These are phyloP conservation scores for Malassezia pachydermatis DNA, from an alignment of 1,284 basidiomycete genomes.

Conservation along the genomic window DNA sequence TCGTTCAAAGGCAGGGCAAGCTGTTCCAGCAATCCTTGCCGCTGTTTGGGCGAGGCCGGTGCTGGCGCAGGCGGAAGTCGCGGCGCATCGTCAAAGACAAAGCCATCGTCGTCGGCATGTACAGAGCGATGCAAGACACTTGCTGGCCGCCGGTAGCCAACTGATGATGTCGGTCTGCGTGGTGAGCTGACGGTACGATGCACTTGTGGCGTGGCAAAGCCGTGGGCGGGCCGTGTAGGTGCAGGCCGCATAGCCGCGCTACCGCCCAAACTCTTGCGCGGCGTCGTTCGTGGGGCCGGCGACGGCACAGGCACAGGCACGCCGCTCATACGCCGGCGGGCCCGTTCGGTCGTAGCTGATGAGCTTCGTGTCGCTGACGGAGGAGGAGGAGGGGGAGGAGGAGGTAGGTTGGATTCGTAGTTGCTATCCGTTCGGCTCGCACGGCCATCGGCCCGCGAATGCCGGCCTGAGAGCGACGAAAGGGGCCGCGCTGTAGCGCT, in stretches of 20 bases:
- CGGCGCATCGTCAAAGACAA: constrained; percentile 2
- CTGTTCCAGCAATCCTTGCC: constrained; percentile 21
- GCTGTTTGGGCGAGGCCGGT: neutral
- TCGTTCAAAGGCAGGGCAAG: constrained; percentile 28
- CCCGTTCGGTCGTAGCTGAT: neutral
- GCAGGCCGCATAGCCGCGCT: neutral
- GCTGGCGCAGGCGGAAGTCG: neutral
- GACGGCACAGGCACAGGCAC: constrained; percentile 3
- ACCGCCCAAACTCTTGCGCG: neutral
- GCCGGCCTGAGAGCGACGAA: constrained; percentile 35
- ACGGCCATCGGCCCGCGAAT: constrained; percentile 23
- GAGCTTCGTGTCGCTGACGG: neutral
- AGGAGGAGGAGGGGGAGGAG: neutral
- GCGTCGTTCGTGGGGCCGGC: constrained; percentile 3
- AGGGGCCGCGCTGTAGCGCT: constrained; percentile 41
- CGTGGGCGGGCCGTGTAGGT: neutral
- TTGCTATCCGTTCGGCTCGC: neutral
- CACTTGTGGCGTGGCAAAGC: neutral
- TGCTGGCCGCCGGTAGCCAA: constrained; percentile 1
- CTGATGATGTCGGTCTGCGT: constrained; percentile 9
- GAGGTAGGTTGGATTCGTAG: neutral
- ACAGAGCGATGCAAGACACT: constrained; percentile 1
- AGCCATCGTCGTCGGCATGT: neutral
- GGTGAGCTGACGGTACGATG: constrained; percentile 4
- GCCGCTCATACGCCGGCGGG: constrained; percentile 1